Conservation (phyloP, 306 rosid genomes). For the Cyclanthera cordifolia region DNA sequence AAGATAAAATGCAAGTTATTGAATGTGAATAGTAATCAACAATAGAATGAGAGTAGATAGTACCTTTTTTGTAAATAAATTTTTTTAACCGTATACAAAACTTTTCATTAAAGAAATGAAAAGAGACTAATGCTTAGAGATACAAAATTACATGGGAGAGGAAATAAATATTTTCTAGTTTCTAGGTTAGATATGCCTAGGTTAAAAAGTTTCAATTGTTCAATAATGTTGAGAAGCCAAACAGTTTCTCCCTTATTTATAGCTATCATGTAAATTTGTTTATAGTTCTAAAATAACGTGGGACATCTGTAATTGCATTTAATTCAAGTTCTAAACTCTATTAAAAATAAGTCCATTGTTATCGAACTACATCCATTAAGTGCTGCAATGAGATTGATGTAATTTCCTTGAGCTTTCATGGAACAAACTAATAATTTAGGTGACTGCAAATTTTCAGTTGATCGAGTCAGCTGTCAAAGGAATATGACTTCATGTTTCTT, state of each 20-base stretch:
- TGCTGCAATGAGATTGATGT: background rate
- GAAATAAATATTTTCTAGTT: background rate
- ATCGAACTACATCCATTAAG: background rate
- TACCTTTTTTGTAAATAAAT: background rate
- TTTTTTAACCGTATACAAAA: no score
- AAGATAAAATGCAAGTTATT: background rate
- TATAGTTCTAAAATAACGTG: background rate
- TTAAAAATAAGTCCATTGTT: background rate
- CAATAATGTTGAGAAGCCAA: background rate
- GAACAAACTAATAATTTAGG: background rate
- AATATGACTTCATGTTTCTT: background rate
- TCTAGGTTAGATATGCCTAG: background rate
- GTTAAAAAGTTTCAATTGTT: background rate
- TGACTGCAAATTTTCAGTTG: background rate
- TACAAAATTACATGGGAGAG: no score
- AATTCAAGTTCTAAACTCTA: background rate
- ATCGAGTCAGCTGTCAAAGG: background rate
- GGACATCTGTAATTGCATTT: background rate
- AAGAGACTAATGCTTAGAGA: no score
- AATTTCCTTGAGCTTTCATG: background rate
- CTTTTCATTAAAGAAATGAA: no score
- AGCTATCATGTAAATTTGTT: background rate
- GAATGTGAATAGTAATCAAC: background rate
- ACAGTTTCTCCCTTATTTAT: conserved; percentile 3
- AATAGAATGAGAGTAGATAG: background rate